Evolutionary conservation across 257 asterid genomes (phyloP).

Genomic region (Przewalskia tangutica): DNA sequence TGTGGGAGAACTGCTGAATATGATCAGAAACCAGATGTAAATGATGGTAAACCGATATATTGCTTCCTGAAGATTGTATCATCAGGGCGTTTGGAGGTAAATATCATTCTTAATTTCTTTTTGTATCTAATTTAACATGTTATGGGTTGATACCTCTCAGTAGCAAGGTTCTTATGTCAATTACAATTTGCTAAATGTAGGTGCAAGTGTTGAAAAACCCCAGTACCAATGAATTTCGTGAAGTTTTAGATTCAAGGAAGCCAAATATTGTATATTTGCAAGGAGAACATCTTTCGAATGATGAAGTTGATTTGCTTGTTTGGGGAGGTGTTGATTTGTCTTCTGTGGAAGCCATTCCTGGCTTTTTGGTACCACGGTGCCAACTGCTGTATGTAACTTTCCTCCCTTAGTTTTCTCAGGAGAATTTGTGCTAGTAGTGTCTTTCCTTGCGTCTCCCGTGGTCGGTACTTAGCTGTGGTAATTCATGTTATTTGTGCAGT

Average conservation of each 20-base stretch:
- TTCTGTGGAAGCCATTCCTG: constrained; percentile 49
- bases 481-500: neutral
- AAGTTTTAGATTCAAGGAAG: constrained; percentile 58
- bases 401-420: neutral
- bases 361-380: constrained; percentile 51
- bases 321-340: constrained; percentile 63
- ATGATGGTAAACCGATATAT: constrained; percentile 32
- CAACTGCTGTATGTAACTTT: constrained; percentile 53
- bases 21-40: constrained; percentile 35
- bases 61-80: constrained; percentile 66
- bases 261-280: constrained; percentile 79
- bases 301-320: constrained; percentile 47
- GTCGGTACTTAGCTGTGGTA: neutral
- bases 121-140: neutral
- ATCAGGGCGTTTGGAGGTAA: constrained; percentile 86
- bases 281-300: constrained; percentile 54
- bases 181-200: constrained; percentile 24
- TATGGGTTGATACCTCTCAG: neutral
- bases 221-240: constrained; percentile 52
- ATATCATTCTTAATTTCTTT: neutral
- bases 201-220: constrained; percentile 79
- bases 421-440: neutral
- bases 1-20: constrained; percentile 39
- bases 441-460: neutral
- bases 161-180: neutral